Percentiles rank a stretch among this genome's conserved stretches.
Conservation (phyloP, 371 early-diverging fungal species). For the Polyrhizophydium stewartii region DNA sequence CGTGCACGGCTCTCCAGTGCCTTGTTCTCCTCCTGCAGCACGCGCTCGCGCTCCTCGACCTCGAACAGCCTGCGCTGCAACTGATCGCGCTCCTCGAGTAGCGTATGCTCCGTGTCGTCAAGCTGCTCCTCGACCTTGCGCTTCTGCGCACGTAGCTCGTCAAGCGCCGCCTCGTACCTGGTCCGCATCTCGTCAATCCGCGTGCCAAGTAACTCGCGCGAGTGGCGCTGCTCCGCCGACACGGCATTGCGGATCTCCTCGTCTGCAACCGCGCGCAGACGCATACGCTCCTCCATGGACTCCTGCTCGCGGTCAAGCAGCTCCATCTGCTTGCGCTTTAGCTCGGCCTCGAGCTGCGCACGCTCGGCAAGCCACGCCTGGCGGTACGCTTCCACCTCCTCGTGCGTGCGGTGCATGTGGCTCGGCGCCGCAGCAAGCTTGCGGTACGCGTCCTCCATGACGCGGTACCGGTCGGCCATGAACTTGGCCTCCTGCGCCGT, state of each 20-base stretch:
- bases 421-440: neutral
- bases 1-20: no score
- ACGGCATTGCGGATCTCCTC: slow-evolving; percentile 10
- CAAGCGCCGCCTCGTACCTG: slow-evolving; percentile 2
- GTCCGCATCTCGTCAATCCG: neutral
- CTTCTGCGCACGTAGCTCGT: slow-evolving; percentile 6
- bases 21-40: neutral
- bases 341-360: slow-evolving; percentile 1
- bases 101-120: slow-evolving; percentile 2
- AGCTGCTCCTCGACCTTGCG: slow-evolving; percentile 5
- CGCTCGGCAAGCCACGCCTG: neutral
- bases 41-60: slow-evolving; percentile 6
- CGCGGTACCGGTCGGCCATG: neutral
- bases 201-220: neutral
- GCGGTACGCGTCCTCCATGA: slow-evolving; percentile 1
- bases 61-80: slow-evolving; percentile 1
- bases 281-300: neutral
- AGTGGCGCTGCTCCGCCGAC: slow-evolving; percentile 3
- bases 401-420: slow-evolving; percentile 3
- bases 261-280: slow-evolving; percentile 1
- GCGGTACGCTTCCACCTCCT: slow-evolving; percentile 3
- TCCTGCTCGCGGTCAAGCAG: slow-evolving; percentile 6
- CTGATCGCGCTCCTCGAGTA: slow-evolving; percentile 4
- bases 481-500: neutral
- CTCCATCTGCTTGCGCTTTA: slow-evolving; percentile 1